Percentiles rank a stretch among this genome's conserved stretches.
These are phyloP conservation scores for Arachnomyces sp. DNA, from an alignment of 2,329 filamentous ascomycete species.

Conservation along the genomic window DNA sequence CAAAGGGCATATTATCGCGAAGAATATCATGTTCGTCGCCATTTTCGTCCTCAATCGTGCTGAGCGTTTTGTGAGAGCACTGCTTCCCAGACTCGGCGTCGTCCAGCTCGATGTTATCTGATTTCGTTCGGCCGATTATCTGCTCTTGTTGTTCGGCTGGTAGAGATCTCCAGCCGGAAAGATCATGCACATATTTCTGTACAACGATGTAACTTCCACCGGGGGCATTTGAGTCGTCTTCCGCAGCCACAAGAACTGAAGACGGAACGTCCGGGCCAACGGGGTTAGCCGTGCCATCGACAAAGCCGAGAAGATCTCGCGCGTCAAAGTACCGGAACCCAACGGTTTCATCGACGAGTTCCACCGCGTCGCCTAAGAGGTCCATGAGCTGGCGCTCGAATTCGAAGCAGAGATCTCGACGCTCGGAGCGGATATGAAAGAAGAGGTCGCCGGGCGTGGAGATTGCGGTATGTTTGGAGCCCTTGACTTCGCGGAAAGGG, in stretches of 20 bases:
- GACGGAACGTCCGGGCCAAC: conserved; percentile 38
- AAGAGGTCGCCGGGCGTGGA: conserved; percentile 52
- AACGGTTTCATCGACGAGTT: conserved; percentile 45
- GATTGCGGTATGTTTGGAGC: conserved; percentile 44
- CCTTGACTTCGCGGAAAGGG: conserved; percentile 43
- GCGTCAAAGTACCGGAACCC: conserved; percentile 56
- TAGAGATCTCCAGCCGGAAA: conserved; percentile 42
- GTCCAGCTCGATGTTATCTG: conserved; percentile 51
- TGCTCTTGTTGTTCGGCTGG: conserved; percentile 47
- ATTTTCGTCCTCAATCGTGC: conserved; percentile 45
- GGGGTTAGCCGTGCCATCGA: conserved; percentile 55
- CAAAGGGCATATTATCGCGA: conserved; percentile 56
- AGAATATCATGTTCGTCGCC: conserved; percentile 48
- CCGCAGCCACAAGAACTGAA: conserved; percentile 38
- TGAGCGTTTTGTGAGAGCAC: conserved; percentile 48
- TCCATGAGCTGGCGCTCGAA: conserved; percentile 51
- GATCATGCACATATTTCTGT: conserved; percentile 52
- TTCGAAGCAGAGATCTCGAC: conserved; percentile 52
- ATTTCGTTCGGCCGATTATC: conserved; percentile 51
- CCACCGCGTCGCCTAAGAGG: conserved; percentile 40
- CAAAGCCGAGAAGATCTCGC: conserved; percentile 52
- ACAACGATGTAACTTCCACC: conserved; percentile 54
- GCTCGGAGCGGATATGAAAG: conserved; percentile 52
- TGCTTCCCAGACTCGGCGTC: conserved; percentile 42
- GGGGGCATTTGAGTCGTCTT: conserved; percentile 32